A percentile compares a stretch with the other conserved stretches of the same genome.
These are phyloP conservation scores for Stephania cephalantha DNA, from an alignment of 164 flowering plant genomes.

Conservation along the genomic window DNA sequence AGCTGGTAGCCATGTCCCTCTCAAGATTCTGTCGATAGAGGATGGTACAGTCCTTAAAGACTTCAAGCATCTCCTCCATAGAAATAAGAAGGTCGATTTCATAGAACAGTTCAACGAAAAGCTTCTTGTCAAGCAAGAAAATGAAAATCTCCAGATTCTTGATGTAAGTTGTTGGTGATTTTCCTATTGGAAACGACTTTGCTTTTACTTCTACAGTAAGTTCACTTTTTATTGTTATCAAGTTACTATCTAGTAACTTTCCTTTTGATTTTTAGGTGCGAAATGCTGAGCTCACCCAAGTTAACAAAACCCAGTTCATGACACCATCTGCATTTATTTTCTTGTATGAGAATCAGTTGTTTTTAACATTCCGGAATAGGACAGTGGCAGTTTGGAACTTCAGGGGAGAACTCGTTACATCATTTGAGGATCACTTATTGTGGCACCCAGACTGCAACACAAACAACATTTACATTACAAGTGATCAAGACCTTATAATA, in stretches of 20 bases:
- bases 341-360: constrained; percentile 90
- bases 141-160: constrained; percentile 30
- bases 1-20: constrained; percentile 25
- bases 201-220: background rate
- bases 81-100: constrained; percentile 31
- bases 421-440: constrained; percentile 93
- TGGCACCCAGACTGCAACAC: constrained; percentile 99
- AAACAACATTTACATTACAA: constrained; percentile 94
- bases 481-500: constrained; percentile 97
- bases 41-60: constrained; percentile 28
- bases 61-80: constrained; percentile 27
- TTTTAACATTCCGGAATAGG: constrained; percentile 81
- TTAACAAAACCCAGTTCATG: constrained; percentile 82
- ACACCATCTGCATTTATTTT: constrained; percentile 98
- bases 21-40: constrained; percentile 28
- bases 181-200: background rate
- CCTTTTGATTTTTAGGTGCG: constrained; percentile 51
- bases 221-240: too few relatives aligned
- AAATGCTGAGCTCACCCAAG: constrained; percentile 70
- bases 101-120: constrained; percentile 29
- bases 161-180: constrained; percentile 18
- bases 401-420: constrained; percentile 89
- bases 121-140: constrained; percentile 29
- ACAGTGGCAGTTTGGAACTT: constrained; percentile 99
- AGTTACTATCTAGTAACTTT: background rate